Evolutionary conservation across 495 filamentous ascomycete genomes (phyloP).

Genomic region (Sporormia fimetaria): DNA sequence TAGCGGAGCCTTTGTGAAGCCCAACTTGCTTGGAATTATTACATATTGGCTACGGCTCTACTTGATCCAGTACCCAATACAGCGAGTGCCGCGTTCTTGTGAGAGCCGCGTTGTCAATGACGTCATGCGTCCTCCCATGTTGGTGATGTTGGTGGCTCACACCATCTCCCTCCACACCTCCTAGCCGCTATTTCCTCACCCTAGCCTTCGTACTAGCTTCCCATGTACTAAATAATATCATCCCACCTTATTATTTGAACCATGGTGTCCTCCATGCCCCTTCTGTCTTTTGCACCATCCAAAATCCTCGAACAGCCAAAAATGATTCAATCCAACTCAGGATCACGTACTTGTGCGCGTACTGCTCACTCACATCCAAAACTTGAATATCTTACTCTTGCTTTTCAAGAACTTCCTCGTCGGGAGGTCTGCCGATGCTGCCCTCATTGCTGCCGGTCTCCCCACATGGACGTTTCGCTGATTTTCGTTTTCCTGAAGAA

Average conservation of each 20-base stretch:
- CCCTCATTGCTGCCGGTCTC: not conserved
- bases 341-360: not conserved
- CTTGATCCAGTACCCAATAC: too few relatives aligned
- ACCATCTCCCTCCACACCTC: not conserved
- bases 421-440: not conserved
- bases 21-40: too few relatives aligned
- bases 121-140: too few relatives aligned
- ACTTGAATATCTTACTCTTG: conserved; percentile 22
- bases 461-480: not conserved
- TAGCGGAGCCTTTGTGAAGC: too few relatives aligned
- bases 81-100: too few relatives aligned
- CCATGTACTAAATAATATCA: not conserved
- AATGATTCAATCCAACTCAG: conserved; percentile 6
- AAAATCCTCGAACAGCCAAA: not conserved
- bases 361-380: conserved; percentile 10
- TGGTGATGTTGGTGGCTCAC: too few relatives aligned
- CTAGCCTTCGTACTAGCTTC: not conserved
- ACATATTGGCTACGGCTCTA: too few relatives aligned
- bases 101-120: too few relatives aligned
- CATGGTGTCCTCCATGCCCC: not conserved
- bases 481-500: conserved; percentile 3
- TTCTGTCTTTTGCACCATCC: conserved; percentile 1
- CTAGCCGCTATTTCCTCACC: not conserved
- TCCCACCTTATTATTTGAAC: not conserved
- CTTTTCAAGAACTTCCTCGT: conserved; percentile 17